These are phyloP conservation scores for Alternaria hordeiaustralica DNA, from an alignment of 2,329 filamentous ascomycete genomes.

Conservation along the genomic window DNA sequence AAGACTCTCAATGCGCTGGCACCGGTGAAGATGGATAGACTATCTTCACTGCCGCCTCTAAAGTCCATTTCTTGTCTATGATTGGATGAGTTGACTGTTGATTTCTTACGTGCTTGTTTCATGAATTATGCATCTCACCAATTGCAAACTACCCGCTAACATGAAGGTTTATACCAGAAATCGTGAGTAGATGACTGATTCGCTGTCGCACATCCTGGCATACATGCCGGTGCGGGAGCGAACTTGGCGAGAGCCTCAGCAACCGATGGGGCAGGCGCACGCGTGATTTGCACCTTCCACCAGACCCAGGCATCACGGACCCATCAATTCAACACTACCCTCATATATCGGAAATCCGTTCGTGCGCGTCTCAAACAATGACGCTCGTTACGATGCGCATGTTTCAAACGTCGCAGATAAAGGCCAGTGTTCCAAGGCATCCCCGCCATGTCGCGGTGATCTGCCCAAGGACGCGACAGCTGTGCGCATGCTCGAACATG, in stretches of 20 bases:
- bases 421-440: slow-evolving; percentile 1
- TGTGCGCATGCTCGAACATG: slow-evolving; percentile 13
- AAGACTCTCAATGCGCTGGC: slow-evolving; percentile 11
- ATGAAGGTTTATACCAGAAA: not conserved
- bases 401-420: slow-evolving; percentile 5
- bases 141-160: not conserved
- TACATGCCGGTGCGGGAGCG: slow-evolving; percentile 5
- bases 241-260: slow-evolving; percentile 1
- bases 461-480: slow-evolving; percentile 4
- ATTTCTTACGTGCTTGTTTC: not conserved
- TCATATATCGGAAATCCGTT: not conserved
- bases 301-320: not conserved
- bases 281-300: not conserved
- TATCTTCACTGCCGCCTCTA: not conserved
- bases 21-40: slow-evolving; percentile 11
- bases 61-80: not conserved
- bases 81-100: not conserved
- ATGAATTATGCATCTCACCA: not conserved
- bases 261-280: slow-evolving; percentile 10
- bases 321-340: not conserved
- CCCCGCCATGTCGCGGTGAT: not conserved
- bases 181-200: not conserved
- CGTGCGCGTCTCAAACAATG: not conserved
- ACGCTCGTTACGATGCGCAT: not conserved
- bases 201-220: not conserved